Conservation (phyloP, 2,329 filamentous ascomycete species). For the Monosporascus cannonballus region DNA sequence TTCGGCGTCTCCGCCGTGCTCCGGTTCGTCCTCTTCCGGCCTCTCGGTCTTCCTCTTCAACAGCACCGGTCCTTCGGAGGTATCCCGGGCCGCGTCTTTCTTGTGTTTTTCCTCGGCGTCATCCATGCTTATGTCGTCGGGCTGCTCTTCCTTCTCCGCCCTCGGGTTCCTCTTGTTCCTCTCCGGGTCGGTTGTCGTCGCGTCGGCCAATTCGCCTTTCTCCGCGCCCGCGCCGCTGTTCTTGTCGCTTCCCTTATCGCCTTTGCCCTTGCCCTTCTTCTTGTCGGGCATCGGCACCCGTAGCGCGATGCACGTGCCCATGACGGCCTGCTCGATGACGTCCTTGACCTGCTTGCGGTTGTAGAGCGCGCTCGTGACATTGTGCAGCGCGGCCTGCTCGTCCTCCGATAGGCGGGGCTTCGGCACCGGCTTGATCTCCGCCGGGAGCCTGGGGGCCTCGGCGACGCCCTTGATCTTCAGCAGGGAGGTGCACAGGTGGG, state of each 20-base stretch:
- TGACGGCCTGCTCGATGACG: slow-evolving; percentile 41
- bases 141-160: slow-evolving; percentile 11
- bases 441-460: slow-evolving; percentile 43
- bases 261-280: slow-evolving; percentile 30
- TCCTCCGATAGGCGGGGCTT: slow-evolving; percentile 48
- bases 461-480: slow-evolving; percentile 48
- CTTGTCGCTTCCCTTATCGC: slow-evolving; percentile 25
- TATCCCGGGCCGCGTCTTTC: slow-evolving; percentile 14
- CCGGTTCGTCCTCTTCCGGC: slow-evolving; percentile 26
- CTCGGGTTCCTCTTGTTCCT: too few relatives aligned
- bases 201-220: slow-evolving; percentile 21
- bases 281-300: slow-evolving; percentile 42
- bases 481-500: slow-evolving; percentile 49
- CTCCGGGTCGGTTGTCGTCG: slow-evolving; percentile 12
- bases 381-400: slow-evolving; percentile 46
- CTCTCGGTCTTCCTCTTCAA: slow-evolving; percentile 29
- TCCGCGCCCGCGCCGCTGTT: slow-evolving; percentile 17
- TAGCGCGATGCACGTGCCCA: slow-evolving; percentile 42
- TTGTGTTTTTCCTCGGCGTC: slow-evolving; percentile 18
- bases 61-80: slow-evolving; percentile 19
- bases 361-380: slow-evolving; percentile 53
- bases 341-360: slow-evolving; percentile 46
- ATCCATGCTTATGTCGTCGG: slow-evolving; percentile 10
- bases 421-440: slow-evolving; percentile 40
- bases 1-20: slow-evolving; percentile 18